Evolutionary conservation across 2,329 filamentous ascomycete genomes (phyloP).

Genomic region (Fusarium keratoplasticum): DNA sequence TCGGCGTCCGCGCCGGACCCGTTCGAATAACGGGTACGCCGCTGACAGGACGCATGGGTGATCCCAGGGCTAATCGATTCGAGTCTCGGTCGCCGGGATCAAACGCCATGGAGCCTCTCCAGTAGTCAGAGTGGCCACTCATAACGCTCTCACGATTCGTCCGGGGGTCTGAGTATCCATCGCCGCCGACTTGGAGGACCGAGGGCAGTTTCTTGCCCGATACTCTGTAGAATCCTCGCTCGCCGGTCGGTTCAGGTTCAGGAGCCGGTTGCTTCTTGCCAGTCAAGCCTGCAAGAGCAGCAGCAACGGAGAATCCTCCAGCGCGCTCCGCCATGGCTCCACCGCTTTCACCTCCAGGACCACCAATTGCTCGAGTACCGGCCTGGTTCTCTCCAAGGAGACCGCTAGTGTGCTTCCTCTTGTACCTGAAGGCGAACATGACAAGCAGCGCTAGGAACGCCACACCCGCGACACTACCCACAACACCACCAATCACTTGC

Average conservation of each 20-base stretch:
- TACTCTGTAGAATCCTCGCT: constrained; percentile 73
- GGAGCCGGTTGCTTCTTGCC: constrained; percentile 51
- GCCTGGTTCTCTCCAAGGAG: constrained; percentile 56
- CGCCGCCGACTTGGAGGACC: constrained; percentile 70
- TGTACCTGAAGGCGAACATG: constrained; percentile 66
- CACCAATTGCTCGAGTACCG: constrained; percentile 40
- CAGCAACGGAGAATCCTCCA: constrained; percentile 55
- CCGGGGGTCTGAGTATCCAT: constrained; percentile 68
- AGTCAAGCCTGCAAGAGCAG: constrained; percentile 60
- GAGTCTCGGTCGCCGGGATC: constrained; percentile 49
- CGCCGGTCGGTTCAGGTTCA: constrained; percentile 53
- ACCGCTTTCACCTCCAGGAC: constrained; percentile 31
- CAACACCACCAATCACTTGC: constrained; percentile 65
- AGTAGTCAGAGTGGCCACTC: constrained; percentile 64
- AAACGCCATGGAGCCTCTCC: constrained; percentile 64
- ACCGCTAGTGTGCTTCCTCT: constrained; percentile 61
- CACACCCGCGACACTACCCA: constrained; percentile 68
- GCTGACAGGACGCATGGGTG: constrained; percentile 70
- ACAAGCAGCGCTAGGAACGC: constrained; percentile 67
- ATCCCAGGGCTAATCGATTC: constrained; percentile 63
- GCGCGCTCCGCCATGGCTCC: constrained; percentile 61
- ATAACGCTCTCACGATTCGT: constrained; percentile 51
- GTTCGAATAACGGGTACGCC: constrained; percentile 70
- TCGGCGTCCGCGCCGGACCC: constrained; percentile 73
- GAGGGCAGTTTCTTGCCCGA: constrained; percentile 74